A percentile compares a stretch with the other conserved stretches of the same genome.
Conservation (phyloP, 345 rosid species). For the Gossypium thurberi region DNA sequence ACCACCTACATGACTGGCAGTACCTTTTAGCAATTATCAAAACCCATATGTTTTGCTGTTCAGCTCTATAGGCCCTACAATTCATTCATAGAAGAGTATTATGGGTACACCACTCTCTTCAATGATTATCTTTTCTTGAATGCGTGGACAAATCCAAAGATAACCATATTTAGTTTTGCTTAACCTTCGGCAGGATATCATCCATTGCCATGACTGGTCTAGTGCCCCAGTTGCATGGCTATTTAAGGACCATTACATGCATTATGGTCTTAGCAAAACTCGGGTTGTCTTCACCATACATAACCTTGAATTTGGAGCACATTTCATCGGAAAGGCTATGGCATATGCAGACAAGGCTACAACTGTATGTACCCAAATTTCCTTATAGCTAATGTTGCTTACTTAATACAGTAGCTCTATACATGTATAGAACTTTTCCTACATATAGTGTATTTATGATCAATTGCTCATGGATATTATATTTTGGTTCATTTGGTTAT, state of each 20-base stretch:
- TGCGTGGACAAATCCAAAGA: not conserved
- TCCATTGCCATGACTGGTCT: constrained; percentile 97
- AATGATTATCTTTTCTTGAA: not conserved
- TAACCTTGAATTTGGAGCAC: constrained; percentile 79
- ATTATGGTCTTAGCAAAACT: constrained; percentile 73
- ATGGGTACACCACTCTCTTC: not conserved
- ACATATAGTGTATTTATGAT: not conserved
- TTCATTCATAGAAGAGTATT: not conserved
- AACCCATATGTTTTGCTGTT: not conserved
- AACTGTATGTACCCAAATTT: constrained; percentile 45
- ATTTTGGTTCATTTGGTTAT: not conserved
- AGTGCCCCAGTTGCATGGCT: constrained; percentile 87
- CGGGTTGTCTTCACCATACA: constrained; percentile 88
- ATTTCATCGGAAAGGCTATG: constrained; percentile 76
- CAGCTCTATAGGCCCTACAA: not conserved
- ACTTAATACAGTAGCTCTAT: not conserved
- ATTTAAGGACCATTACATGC: constrained; percentile 72
- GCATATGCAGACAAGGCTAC: constrained; percentile 75
- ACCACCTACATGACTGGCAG: not conserved
- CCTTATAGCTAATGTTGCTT: not conserved
- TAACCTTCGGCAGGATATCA: constrained; percentile 61
- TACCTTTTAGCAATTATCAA: not conserved
- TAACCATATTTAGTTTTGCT: constrained; percentile 1
- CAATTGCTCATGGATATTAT: not conserved
- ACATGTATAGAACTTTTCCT: not conserved